A percentile compares a stretch with the other conserved stretches of the same genome.
phyloP scores from a whole-genome alignment of 176 grass and related monocot species.

The Olyra latifolia region DNA sequence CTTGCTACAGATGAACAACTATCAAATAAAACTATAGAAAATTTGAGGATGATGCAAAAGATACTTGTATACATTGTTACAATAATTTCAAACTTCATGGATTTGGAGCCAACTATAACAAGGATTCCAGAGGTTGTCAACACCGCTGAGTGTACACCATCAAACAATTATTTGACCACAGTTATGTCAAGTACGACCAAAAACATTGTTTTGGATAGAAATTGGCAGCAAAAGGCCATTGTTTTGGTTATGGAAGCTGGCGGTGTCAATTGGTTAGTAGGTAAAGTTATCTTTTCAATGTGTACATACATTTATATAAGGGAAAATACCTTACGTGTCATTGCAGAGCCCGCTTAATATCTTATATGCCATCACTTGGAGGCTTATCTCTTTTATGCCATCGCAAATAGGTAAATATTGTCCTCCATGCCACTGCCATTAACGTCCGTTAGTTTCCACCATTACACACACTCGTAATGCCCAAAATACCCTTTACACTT shows the following conservation, averaged over 20 bases:
- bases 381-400: too few relatives aligned
- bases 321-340: too few relatives aligned
- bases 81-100: slow-evolving; percentile 90
- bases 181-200: slow-evolving; percentile 41
- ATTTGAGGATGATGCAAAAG: slow-evolving; percentile 76
- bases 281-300: slow-evolving; percentile 56
- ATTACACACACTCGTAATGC: too few relatives aligned
- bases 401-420: too few relatives aligned
- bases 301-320: slow-evolving; percentile 14
- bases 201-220: slow-evolving; percentile 46
- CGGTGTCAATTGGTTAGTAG: slow-evolving; percentile 99
- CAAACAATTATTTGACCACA: slow-evolving; percentile 38
- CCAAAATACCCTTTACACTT: too few relatives aligned
- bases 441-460: too few relatives aligned
- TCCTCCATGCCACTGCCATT: too few relatives aligned
- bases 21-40: slow-evolving; percentile 70
- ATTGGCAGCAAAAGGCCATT: slow-evolving; percentile 91
- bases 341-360: too few relatives aligned
- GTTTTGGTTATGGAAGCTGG: slow-evolving; percentile 98
- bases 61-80: slow-evolving; percentile 83
- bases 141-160: slow-evolving; percentile 28
- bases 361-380: too few relatives aligned
- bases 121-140: slow-evolving; percentile 45
- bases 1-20: slow-evolving; percentile 74
- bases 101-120: slow-evolving; percentile 53